A percentile compares a stretch with the other conserved stretches of the same genome.
These are phyloP conservation scores for Trametes polyzona DNA, from an alignment of 1,284 basidiomycete species.

Conservation along the genomic window DNA sequence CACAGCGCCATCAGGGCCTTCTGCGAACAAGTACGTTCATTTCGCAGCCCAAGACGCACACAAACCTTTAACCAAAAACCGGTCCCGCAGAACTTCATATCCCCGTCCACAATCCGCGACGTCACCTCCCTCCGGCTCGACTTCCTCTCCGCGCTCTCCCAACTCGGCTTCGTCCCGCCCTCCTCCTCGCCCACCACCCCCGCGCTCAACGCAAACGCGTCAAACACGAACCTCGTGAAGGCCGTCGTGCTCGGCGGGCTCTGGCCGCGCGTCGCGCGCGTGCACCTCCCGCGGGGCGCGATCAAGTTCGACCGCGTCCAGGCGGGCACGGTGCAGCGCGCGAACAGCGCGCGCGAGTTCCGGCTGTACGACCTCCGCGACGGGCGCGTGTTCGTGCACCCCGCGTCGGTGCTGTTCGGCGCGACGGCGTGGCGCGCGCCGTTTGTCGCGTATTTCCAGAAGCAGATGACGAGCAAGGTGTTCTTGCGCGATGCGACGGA, in stretches of 20 bases:
- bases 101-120: conserved; percentile 75
- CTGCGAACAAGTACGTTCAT: conserved; percentile 71
- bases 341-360: conserved; percentile 83
- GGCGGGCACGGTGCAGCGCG: conserved; percentile 79
- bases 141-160: conserved; percentile 72
- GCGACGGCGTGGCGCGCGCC: conserved; percentile 75
- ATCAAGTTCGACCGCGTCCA: conserved; percentile 85
- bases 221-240: conserved; percentile 77
- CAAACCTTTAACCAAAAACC: too few relatives aligned
- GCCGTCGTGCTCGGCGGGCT: conserved; percentile 82
- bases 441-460: conserved; percentile 84
- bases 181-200: conserved; percentile 49
- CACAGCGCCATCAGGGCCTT: conserved; percentile 60
- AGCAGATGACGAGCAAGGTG: conserved; percentile 84
- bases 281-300: conserved; percentile 73
- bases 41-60: too few relatives aligned
- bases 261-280: conserved; percentile 79
- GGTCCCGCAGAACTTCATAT: conserved; percentile 86
- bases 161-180: conserved; percentile 72
- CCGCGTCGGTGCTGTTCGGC: conserved; percentile 82
- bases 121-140: conserved; percentile 81
- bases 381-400: conserved; percentile 79
- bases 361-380: conserved; percentile 70
- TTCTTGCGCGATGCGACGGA: conserved; percentile 90
- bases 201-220: conserved; percentile 61